phyloP scores from a whole-genome alignment of 306 rosid species.

The Begonia loranthoides region DNA sequence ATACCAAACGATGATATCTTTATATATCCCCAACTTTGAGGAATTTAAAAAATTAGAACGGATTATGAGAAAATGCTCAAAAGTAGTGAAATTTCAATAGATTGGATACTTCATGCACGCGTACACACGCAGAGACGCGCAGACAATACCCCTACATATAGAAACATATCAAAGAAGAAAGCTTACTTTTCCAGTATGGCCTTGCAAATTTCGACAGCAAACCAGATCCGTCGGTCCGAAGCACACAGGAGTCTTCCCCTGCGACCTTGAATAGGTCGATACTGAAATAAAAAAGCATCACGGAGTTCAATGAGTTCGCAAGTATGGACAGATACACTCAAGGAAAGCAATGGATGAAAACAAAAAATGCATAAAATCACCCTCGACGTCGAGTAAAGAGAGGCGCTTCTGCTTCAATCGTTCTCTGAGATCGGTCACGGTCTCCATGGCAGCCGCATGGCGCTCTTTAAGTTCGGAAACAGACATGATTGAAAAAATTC shows the following conservation, averaged over 20 bases:
- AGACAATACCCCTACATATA: too few species aligned
- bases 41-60: too few species aligned
- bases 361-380: constrained; percentile 13
- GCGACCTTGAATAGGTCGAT: constrained; percentile 53
- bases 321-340: not conserved
- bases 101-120: too few species aligned
- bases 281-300: constrained; percentile 25
- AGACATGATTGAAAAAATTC: constrained; percentile 40
- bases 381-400: constrained; percentile 71
- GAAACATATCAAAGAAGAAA: too few species aligned
- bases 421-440: constrained; percentile 64
- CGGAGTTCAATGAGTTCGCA: constrained; percentile 17
- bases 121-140: too few species aligned
- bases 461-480: constrained; percentile 88
- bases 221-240: constrained; percentile 94
- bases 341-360: not conserved
- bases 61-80: too few species aligned
- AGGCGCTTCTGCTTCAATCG: constrained; percentile 59
- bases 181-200: constrained; percentile 71
- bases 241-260: constrained; percentile 53
- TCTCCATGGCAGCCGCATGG: constrained; percentile 65
- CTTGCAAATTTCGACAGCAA: constrained; percentile 87
- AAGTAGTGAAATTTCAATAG: too few species aligned
- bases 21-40: too few species aligned
- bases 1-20: too few species aligned